Evolutionary conservation across 2,329 filamentous ascomycete species (phyloP), one percentile per base, ranked within the genome.

Genomic region (Chrysosphaeria jannelii): DNA sequence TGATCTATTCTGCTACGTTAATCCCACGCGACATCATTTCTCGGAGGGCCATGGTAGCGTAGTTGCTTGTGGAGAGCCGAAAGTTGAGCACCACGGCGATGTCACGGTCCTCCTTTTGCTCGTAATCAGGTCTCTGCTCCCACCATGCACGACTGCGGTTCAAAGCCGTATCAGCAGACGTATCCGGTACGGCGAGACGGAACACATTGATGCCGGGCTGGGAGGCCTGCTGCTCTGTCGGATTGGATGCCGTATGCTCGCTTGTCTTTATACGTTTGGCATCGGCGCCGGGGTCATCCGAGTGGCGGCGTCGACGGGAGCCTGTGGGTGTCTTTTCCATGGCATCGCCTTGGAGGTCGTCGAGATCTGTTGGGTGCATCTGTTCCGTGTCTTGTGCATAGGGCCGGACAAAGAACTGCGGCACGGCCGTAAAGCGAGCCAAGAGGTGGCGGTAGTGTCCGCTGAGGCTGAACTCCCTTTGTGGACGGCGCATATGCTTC

Each of bases 361-460:
- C 74, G 27, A 85, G 37, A 41, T 97, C 85, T 0, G 85, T 97
- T 29, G 70, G 60, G 4, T 89, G 69, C 45, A 93, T 65, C 45
- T 93, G 79, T 45, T 88, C 65, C 16, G 68, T 60, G 15, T 68
- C 62, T 14, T 64, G 55, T 4, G 39, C 38, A 39, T 91, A 93
- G 5, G 51, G 45, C 36, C 57, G 65, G 8, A 90, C 57, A 28
- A 74, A 59, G 27, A 65, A 68, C 8, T 53, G 57, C 6, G 74
- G 58, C 6, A 51, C 43, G 3, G 60, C 56, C 23, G 65, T 50
- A 36, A 78, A 74, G 12, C 57, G 56, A 16, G 72, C 65, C 33
- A 93, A 57, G 14, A 90, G 39, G 42, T 81, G 85, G 30, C 85
- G 63, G 43, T 97, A 97, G 13, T 69, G 62, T 3, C 85, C 88